Percentiles rank a stretch among this genome's conserved stretches.
Evolutionary conservation across 768 basidiomycete genomes (phyloP).

Genomic region (Chalciporus piperatus): DNA sequence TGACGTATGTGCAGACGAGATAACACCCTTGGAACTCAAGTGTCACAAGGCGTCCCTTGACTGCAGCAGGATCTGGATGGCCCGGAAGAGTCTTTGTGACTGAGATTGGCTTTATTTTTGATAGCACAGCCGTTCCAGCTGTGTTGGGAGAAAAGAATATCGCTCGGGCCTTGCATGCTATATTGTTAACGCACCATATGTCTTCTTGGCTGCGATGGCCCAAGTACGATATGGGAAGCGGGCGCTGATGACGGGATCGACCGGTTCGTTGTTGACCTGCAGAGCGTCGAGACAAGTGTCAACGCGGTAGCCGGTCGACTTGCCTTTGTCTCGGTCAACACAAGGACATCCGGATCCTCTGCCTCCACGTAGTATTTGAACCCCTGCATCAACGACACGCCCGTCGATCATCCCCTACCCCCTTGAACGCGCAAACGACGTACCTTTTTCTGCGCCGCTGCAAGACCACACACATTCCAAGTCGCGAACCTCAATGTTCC

Average conservation of each 20-base stretch:
- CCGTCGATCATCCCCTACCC: neutral
- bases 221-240: conserved; percentile 74
- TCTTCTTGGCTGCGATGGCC: conserved; percentile 76
- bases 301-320: conserved; percentile 1
- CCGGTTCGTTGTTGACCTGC: conserved; percentile 70
- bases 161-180: too few relatives aligned
- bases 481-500: conserved; percentile 56
- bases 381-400: conserved; percentile 47
- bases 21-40: conserved; percentile 74
- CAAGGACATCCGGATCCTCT: conserved; percentile 80
- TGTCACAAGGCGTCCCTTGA: conserved; percentile 78
- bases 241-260: conserved; percentile 51
- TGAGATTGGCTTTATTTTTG: conserved; percentile 68
- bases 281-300: neutral
- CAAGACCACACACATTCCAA: conserved; percentile 82
- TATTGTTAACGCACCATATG: conserved; percentile 53
- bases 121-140: conserved; percentile 83
- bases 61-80: conserved; percentile 58
- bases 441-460: conserved; percentile 78
- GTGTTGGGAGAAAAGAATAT: conserved; percentile 4
- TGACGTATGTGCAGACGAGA: conserved; percentile 78
- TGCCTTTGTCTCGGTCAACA: conserved; percentile 87
- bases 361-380: conserved; percentile 82
- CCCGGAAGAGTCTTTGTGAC: conserved; percentile 69
- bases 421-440: conserved; percentile 1